A percentile compares a stretch with the other conserved stretches of the same genome.
These are phyloP conservation scores for Pestalotiopsis sp. DNA, from an alignment of 2,329 filamentous ascomycete genomes.

Conservation along the genomic window DNA sequence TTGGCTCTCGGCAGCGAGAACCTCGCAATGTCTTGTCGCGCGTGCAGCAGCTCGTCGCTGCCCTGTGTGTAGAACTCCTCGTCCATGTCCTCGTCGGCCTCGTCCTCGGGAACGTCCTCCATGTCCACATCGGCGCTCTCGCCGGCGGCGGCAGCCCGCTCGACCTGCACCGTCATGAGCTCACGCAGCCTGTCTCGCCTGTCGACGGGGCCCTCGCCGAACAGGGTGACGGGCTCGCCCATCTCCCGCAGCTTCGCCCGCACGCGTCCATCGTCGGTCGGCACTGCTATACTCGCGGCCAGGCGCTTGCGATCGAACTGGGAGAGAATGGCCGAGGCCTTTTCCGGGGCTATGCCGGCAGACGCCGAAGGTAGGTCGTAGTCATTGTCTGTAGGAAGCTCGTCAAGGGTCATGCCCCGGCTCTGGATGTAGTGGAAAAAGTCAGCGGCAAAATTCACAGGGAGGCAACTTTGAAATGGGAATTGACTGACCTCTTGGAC, in stretches of 20 bases:
- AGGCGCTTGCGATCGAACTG: conserved; percentile 92
- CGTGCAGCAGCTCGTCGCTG: conserved; percentile 71
- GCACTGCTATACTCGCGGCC: conserved; percentile 86
- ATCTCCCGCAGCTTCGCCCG: conserved; percentile 79
- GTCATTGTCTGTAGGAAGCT: conserved; percentile 72
- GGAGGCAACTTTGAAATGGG: conserved; percentile 16
- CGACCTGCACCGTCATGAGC: conserved; percentile 73
- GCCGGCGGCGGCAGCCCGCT: conserved; percentile 52
- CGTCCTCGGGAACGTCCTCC: conserved; percentile 60
- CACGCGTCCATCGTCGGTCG: conserved; percentile 89
- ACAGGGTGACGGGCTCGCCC: conserved; percentile 92
- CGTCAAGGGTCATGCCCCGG: conserved; percentile 35
- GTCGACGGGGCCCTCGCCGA: conserved; percentile 86
- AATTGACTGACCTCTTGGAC: conserved; percentile 62
- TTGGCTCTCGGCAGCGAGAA: conserved; percentile 86
- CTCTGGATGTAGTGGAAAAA: conserved; percentile 34
- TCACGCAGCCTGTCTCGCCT: conserved; percentile 84
- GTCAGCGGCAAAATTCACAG: conserved; percentile 22
- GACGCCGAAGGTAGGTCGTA: conserved; percentile 73
- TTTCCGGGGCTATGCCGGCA: conserved; percentile 73
- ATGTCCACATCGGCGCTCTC: conserved; percentile 62
- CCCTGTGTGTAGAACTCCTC: conserved; percentile 97
- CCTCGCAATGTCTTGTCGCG: conserved; percentile 76
- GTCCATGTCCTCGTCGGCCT: conserved; percentile 74
- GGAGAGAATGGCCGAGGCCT: conserved; percentile 80